phyloP scores from a whole-genome alignment of 371 early-diverging fungal species.

The Zychaea mexicana region DNA sequence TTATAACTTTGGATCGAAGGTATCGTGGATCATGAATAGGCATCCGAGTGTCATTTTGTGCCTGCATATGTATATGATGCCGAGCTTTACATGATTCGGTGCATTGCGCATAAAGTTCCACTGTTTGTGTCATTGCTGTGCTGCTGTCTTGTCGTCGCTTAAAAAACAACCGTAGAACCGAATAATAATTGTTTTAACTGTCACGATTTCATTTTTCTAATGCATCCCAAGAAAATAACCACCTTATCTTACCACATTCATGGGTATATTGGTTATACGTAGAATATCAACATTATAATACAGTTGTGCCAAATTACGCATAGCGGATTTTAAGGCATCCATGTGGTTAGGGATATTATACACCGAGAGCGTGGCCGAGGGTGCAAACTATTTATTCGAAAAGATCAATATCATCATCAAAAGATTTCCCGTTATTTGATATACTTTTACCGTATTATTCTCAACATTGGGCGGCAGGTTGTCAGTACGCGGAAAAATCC shows the following conservation, averaged over 20 bases:
- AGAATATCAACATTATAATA: conserved; percentile 30
- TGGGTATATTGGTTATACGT: conserved; percentile 35
- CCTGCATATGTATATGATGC: neutral
- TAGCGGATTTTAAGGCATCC: conserved; percentile 28
- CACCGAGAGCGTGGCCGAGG: conserved; percentile 21
- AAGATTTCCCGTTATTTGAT: neutral
- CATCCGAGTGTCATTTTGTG: neutral
- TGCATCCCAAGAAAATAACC: neutral
- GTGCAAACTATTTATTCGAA: neutral
- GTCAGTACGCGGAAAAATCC: neutral
- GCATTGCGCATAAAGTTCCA: neutral
- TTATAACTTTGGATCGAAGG: neutral
- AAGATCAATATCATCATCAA: neutral
- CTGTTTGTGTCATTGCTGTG: conserved; percentile 1
- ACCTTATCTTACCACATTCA: conserved; percentile 22
- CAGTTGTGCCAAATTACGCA: conserved; percentile 30
- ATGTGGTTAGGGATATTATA: conserved; percentile 34
- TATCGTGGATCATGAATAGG: conserved; percentile 7
- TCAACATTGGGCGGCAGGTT: neutral
- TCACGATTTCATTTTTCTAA: no score
- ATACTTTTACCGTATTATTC: neutral
- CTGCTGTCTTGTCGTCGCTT: neutral
- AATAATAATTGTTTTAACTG: no score
- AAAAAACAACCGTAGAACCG: no score
- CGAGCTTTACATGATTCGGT: neutral